Conservation (phyloP, 2,329 filamentous ascomycete genomes). For the Aspergillus clavatus region DNA sequence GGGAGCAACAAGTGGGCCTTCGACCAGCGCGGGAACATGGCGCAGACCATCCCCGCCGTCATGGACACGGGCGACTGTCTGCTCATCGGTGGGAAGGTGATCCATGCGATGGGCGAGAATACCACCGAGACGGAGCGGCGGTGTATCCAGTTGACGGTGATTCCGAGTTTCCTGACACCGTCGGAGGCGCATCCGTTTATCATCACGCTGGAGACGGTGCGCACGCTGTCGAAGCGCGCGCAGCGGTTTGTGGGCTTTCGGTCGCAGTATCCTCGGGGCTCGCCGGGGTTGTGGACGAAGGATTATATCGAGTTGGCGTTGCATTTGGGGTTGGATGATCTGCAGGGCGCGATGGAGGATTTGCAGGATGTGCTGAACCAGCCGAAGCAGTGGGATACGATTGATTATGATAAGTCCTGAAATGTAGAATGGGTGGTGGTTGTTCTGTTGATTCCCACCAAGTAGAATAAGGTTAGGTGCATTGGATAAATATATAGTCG, state of each 20-base stretch:
- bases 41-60: slow-evolving; percentile 2
- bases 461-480: too few species aligned
- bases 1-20: slow-evolving; percentile 9
- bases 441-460: too few species aligned
- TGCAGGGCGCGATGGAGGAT: not conserved
- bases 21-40: not conserved
- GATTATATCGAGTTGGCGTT: not conserved
- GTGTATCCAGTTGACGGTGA: not conserved
- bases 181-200: not conserved
- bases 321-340: not conserved
- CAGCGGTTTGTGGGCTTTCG: not conserved
- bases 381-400: not conserved
- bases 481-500: too few species aligned
- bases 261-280: not conserved
- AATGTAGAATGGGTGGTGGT: not conserved
- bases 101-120: slow-evolving; percentile 3
- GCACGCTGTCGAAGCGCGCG: not conserved
- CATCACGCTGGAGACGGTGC: not conserved
- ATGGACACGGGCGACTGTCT: slow-evolving; percentile 7
- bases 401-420: not conserved
- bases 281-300: slow-evolving; percentile 1
- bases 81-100: slow-evolving; percentile 2
- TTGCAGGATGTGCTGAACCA: not conserved
- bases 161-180: not conserved
- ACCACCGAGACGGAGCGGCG: not conserved